Evolutionary conservation across 2,329 filamentous ascomycete genomes (phyloP).

Genomic region (Cytospora piceicola): DNA sequence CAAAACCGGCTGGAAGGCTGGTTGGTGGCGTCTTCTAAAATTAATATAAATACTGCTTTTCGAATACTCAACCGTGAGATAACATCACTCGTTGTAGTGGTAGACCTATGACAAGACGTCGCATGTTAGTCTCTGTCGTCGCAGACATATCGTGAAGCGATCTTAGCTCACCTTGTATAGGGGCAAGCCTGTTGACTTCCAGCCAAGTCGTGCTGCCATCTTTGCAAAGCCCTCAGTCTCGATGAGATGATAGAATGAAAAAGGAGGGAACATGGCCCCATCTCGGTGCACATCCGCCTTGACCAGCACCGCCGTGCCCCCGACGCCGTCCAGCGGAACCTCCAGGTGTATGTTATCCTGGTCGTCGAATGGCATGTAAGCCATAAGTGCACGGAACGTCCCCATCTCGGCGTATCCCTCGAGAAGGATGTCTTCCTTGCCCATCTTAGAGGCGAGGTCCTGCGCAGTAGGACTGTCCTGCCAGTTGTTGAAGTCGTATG

Average conservation of each 20-base stretch:
- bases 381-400: constrained; percentile 91
- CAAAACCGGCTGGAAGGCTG: not conserved
- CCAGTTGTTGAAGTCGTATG: constrained; percentile 99
- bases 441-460: constrained; percentile 78
- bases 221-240: constrained; percentile 98
- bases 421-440: constrained; percentile 85
- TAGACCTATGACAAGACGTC: constrained; percentile 64
- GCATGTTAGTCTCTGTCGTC: constrained; percentile 16
- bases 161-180: constrained; percentile 82
- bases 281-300: constrained; percentile 97
- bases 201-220: constrained; percentile 90
- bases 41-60: constrained; percentile 11
- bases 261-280: constrained; percentile 97
- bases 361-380: constrained; percentile 66
- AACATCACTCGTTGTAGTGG: constrained; percentile 77
- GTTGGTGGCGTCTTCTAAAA: constrained; percentile 9
- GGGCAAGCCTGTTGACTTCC: constrained; percentile 83
- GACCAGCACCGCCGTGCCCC: constrained; percentile 88
- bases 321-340: constrained; percentile 87
- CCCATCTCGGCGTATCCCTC: constrained; percentile 94
- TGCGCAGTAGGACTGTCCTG: constrained; percentile 82
- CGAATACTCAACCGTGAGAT: not conserved
- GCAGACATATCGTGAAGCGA: constrained; percentile 22
- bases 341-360: constrained; percentile 62
- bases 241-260: constrained; percentile 94